Conservation (phyloP, 352 stramenopile species). For the Phytophthora pistaciae region DNA sequence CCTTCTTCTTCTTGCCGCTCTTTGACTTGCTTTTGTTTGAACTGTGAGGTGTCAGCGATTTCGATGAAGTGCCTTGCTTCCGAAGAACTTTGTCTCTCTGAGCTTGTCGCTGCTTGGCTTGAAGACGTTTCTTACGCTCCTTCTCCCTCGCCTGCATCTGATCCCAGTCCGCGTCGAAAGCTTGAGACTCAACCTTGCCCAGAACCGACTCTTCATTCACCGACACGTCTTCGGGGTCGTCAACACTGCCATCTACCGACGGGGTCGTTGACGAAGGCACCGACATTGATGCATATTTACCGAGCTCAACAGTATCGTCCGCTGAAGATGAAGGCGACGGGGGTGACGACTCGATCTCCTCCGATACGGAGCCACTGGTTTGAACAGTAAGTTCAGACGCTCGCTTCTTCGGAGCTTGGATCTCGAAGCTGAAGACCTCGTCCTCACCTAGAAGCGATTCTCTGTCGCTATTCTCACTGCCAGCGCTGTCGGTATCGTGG, state of each 20-base stretch:
- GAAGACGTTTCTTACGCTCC: slow-evolving; percentile 71
- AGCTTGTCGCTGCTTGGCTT: slow-evolving; percentile 79
- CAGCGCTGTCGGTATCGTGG: slow-evolving; percentile 13
- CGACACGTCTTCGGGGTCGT: slow-evolving; percentile 21
- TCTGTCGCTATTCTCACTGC: slow-evolving; percentile 22
- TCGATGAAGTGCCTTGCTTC: slow-evolving; percentile 53
- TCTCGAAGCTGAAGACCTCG: slow-evolving; percentile 67
- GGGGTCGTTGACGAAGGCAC: slow-evolving; percentile 10
- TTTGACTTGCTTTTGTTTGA: slow-evolving; percentile 40
- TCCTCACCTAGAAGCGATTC: slow-evolving; percentile 5
- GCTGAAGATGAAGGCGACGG: slow-evolving; percentile 15
- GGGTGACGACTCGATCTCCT: slow-evolving; percentile 13
- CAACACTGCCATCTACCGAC: slow-evolving; percentile 30
- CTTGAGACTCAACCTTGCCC: slow-evolving; percentile 27
- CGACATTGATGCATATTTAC: slow-evolving; percentile 31
- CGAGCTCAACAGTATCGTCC: slow-evolving; percentile 36
- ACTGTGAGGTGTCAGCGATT: slow-evolving; percentile 26
- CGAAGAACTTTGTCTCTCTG: slow-evolving; percentile 82
- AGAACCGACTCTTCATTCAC: slow-evolving; percentile 23
- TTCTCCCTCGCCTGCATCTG: slow-evolving; percentile 80
- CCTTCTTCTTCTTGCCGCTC: slow-evolving; percentile 57
- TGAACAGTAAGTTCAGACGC: slow-evolving; percentile 6
- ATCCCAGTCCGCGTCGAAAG: slow-evolving; percentile 73
- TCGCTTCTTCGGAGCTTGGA: slow-evolving; percentile 44
- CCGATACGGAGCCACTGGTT: not conserved